These are phyloP conservation scores for Neopestalotiopsis sp. DNA, from an alignment of 2,329 filamentous ascomycete genomes.

Conservation along the genomic window DNA sequence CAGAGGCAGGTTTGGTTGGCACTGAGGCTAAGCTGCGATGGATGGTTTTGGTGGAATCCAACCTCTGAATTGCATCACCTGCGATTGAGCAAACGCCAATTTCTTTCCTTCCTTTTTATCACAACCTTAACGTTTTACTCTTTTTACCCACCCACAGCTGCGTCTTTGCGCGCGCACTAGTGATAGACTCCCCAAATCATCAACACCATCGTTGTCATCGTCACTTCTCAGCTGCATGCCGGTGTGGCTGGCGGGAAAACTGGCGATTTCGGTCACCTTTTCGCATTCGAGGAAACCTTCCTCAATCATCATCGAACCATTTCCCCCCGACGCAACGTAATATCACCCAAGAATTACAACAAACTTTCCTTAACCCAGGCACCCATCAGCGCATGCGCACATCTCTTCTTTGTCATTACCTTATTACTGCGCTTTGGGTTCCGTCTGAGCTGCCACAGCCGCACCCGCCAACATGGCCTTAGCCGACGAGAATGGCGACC, in stretches of 20 bases:
- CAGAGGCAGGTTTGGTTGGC: constrained; percentile 1
- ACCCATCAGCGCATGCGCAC: neutral
- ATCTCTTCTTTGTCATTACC: neutral
- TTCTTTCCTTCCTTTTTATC: neutral
- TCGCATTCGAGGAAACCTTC: neutral
- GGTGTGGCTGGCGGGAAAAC: neutral
- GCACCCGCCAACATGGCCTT: constrained; percentile 13
- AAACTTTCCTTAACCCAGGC: neutral
- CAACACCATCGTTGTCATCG: neutral
- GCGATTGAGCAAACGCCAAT: constrained; percentile 7
- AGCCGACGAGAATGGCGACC: constrained; percentile 21
- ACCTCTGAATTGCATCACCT: constrained; percentile 15
- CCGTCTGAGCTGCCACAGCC: neutral
- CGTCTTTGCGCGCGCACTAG: neutral
- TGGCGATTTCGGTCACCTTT: neutral
- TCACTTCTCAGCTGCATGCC: neutral
- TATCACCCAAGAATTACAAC: neutral
- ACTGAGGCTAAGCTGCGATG: constrained; percentile 14
- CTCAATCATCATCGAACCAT: neutral
- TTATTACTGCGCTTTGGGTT: neutral
- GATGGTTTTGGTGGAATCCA: constrained; percentile 7
- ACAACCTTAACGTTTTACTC: neutral
- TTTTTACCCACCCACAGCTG: neutral
- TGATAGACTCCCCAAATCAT: neutral
- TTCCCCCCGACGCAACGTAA: neutral